A percentile compares a stretch with the other conserved stretches of the same genome.
Evolutionary conservation across 306 rosid species (phyloP).

Genomic region (Glycine tomentella): DNA sequence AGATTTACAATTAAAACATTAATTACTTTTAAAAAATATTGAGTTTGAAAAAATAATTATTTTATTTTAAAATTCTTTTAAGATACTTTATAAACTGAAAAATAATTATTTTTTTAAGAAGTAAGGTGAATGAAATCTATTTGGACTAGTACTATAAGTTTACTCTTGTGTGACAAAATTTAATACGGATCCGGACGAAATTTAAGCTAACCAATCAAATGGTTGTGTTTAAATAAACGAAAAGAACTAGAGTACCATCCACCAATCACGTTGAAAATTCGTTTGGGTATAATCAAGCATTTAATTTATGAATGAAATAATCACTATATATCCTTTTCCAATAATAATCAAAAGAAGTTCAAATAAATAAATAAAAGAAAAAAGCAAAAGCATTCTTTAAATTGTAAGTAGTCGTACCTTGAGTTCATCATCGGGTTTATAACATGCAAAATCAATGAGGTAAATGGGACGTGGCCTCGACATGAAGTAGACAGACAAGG

Average conservation of each 20-base stretch:
- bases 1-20: too few relatives aligned
- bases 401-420: conserved; percentile 56
- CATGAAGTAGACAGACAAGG: conserved; percentile 88
- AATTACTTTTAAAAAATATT: too few relatives aligned
- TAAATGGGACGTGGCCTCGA: conserved; percentile 86
- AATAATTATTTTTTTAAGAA: too few relatives aligned
- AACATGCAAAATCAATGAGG: conserved; percentile 87
- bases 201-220: neutral
- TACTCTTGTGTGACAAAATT: neutral
- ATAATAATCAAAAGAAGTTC: neutral
- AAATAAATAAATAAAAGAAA: too few relatives aligned
- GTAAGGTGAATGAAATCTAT: too few relatives aligned
- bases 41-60: too few relatives aligned
- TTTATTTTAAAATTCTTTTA: too few relatives aligned
- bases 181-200: neutral
- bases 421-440: conserved; percentile 69
- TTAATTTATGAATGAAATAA: neutral
- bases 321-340: too few relatives aligned
- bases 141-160: neutral
- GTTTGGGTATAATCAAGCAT: neutral
- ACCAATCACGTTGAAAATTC: neutral
- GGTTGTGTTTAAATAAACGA: neutral
- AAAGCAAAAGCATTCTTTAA: too few relatives aligned
- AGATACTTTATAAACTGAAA: too few relatives aligned
- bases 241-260: neutral